Base-by-base conservation (phyloP, 192 early-diverging fungal species). In the Rhizophagus prolifer region DNA sequence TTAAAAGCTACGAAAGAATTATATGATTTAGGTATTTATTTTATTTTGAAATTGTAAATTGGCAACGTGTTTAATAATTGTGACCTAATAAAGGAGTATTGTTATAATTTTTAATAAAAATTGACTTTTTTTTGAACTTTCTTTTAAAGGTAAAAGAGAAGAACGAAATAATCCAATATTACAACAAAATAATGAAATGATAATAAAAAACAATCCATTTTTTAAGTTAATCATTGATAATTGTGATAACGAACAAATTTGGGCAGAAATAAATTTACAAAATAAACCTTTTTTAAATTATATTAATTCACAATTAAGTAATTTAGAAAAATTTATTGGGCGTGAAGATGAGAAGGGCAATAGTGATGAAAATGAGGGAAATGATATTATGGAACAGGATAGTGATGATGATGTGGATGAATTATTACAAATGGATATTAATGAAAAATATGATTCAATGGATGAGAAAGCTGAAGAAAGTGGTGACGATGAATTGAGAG, bases 221-320 rank as follows among this genome's bases (percentile, higher is more conserved):
- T 76, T 82, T 58, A 89, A 89, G 65, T 80, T 95, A 6, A 83
- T 88, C 26, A 81, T 87, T 10, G 90, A 94, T 59, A 92, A 90
- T 0, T 93, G 94, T 73, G 91, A 94, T 73, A 81, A 89, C 63
- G 89, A 93, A 72, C 95, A 97, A 87, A 90, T 98, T 62, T 98
- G 97, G 97, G 94, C 96, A 82, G 93, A 97, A 80, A 86, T 98
- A 62, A 89, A 90, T 72, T 83, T 95, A 79, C 92, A 92, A 72
- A 97, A 97, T 79, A 86, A 88, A 71, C 93, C 94, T 0, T 91
- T 96, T 74, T 81, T 94, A 25, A 84, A 88, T 38, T 91, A 90
- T 79, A 78, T 91, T 25, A 84, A 84, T 62, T 66, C 77, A 82
- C 63, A 87, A 79, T 21, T 82, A 50, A 75, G 85, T 83, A 34